These are phyloP conservation scores for Xylariaceae sp. DNA, from an alignment of 2,329 filamentous ascomycete species.

Conservation along the genomic window DNA sequence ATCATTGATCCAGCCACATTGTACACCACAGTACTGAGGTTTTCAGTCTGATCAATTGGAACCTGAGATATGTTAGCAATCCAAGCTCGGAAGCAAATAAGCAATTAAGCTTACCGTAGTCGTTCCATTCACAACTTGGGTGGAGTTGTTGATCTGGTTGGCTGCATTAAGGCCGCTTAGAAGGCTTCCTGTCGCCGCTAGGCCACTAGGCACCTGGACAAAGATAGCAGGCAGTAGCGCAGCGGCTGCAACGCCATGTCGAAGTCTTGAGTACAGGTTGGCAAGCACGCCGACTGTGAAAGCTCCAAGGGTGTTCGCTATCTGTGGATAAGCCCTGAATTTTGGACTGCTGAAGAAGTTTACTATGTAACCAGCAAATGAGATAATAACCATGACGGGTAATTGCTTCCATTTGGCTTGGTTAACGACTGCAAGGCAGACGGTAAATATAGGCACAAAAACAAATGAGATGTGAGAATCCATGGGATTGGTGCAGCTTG, in stretches of 20 bases:
- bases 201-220: constrained; percentile 54
- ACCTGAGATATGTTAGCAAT: constrained; percentile 25
- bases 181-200: constrained; percentile 54
- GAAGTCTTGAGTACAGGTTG: constrained; percentile 73
- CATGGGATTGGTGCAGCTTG: constrained; percentile 37
- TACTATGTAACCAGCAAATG: constrained; percentile 75
- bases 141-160: constrained; percentile 50
- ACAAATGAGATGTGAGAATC: constrained; percentile 60
- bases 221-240: constrained; percentile 56
- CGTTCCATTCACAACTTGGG: constrained; percentile 44
- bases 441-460: constrained; percentile 75
- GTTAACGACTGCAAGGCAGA: constrained; percentile 77
- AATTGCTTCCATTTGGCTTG: constrained; percentile 83
- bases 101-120: constrained; percentile 30
- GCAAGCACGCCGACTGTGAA: constrained; percentile 77
- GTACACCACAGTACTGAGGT: constrained; percentile 49
- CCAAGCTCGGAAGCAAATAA: background rate
- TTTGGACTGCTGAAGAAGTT: constrained; percentile 73
- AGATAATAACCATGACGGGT: constrained; percentile 77
- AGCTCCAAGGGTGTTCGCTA: constrained; percentile 78
- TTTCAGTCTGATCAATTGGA: constrained; percentile 36
- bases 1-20: constrained; percentile 57
- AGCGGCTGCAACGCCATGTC: constrained; percentile 57
- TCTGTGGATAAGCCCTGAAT: constrained; percentile 73
- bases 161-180: constrained; percentile 53